phyloP scores from a whole-genome alignment of 129 eudicot genomes.

The Helianthus tuberosus region DNA sequence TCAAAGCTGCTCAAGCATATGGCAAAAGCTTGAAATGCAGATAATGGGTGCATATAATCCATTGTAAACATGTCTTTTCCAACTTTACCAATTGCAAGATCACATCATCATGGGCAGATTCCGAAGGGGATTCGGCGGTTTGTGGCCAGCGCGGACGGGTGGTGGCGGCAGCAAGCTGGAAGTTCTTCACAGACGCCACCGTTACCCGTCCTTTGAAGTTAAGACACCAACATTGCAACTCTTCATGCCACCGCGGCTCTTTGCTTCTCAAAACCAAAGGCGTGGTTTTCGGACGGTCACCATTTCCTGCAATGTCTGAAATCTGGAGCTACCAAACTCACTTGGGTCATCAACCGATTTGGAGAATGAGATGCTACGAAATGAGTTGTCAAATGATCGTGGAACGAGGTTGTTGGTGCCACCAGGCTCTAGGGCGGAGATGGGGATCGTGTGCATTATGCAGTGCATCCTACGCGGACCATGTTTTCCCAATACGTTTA shows the following conservation, averaged over 20 bases:
- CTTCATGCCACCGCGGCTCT: constrained; percentile 80
- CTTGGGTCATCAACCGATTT: too few relatives aligned
- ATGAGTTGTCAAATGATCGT: too few relatives aligned
- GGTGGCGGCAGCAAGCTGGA: constrained; percentile 31
- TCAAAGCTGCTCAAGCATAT: constrained; percentile 65
- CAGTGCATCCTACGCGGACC: too few relatives aligned
- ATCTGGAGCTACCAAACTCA: too few relatives aligned
- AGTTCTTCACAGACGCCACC: constrained; percentile 52
- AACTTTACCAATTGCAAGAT: constrained; percentile 80
- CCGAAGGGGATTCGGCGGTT: too few relatives aligned
- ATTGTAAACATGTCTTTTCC: constrained; percentile 84
- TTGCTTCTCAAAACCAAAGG: constrained; percentile 38
- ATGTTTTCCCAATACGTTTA: too few relatives aligned
- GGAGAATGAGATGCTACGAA: too few relatives aligned
- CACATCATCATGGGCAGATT: constrained; percentile 62
- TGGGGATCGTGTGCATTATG: too few relatives aligned
- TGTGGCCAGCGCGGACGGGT: too few relatives aligned
- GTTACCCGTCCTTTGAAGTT: constrained; percentile 79
- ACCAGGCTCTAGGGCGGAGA: too few relatives aligned
- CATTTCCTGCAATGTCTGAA: too few relatives aligned
- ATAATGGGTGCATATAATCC: constrained; percentile 83
- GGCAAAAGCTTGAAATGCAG: constrained; percentile 87
- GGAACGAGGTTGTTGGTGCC: constrained; percentile 3
- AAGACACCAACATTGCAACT: constrained; percentile 86
- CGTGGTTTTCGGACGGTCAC: too few relatives aligned